Evolutionary conservation across 2,329 filamentous ascomycete species (phyloP).

Genomic region (Leptosphaerulina australis): DNA sequence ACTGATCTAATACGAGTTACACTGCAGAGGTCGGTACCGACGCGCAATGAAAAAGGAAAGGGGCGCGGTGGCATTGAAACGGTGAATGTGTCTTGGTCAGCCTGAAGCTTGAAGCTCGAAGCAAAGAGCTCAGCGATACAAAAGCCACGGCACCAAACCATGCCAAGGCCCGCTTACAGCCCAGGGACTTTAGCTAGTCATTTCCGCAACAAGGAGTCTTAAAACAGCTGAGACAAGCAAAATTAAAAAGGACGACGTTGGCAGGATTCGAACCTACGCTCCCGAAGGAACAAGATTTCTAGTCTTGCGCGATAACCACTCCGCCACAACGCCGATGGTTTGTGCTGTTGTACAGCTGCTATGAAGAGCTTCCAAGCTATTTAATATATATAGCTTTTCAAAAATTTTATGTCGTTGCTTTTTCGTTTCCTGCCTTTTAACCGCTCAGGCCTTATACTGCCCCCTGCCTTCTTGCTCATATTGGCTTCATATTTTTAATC

Average conservation of each 20-base stretch:
- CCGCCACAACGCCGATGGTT: slow-evolving; percentile 45
- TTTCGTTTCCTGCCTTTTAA: no score
- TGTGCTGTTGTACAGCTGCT: slow-evolving; percentile 8
- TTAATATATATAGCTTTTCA: not conserved
- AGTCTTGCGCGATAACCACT: slow-evolving; percentile 53
- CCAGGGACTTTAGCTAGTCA: no score
- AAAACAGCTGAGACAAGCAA: no score
- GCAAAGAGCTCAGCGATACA: not conserved
- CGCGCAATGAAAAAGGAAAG: slow-evolving; percentile 69
- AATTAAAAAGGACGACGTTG: slow-evolving; percentile 47
- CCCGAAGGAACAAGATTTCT: slow-evolving; percentile 53
- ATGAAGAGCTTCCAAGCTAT: not conserved
- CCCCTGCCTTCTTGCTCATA: not conserved
- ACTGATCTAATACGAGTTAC: slow-evolving; percentile 68
- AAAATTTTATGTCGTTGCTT: no score
- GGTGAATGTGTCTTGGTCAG: not conserved
- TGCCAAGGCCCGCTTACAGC: not conserved
- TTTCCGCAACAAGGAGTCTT: no score
- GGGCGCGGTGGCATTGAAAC: slow-evolving; percentile 52
- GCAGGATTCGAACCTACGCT: slow-evolving; percentile 51
- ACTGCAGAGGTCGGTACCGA: slow-evolving; percentile 81
- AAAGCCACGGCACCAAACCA: not conserved
- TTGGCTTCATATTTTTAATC: not conserved
- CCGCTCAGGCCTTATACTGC: no score
- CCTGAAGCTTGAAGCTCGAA: not conserved